Percentiles rank a stretch among this genome's conserved stretches.
phyloP scores from a whole-genome alignment of 768 basidiomycete species.

The Lyophyllum decastes region DNA sequence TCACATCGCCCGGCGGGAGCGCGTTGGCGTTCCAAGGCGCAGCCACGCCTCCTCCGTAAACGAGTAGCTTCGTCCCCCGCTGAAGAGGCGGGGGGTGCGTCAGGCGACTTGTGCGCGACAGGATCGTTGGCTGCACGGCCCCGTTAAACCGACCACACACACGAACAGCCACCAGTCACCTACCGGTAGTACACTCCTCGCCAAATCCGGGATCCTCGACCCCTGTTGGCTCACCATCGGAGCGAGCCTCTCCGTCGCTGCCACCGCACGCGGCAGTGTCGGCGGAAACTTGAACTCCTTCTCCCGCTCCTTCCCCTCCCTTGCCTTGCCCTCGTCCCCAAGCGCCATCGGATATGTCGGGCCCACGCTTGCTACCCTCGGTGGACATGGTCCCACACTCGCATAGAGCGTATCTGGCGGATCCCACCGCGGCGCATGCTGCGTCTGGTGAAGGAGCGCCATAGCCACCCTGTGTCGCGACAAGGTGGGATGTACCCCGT shows the following conservation, averaged over 20 bases:
- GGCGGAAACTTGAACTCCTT: constrained; percentile 57
- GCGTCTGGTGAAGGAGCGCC: constrained; percentile 60
- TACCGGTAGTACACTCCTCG: constrained; percentile 68
- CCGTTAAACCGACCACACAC: not conserved
- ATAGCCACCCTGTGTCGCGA: constrained; percentile 77
- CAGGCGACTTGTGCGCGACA: constrained; percentile 62
- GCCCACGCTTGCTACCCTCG: constrained; percentile 61
- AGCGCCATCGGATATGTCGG: constrained; percentile 66
- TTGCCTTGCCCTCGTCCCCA: constrained; percentile 24
- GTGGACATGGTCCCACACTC: constrained; percentile 56
- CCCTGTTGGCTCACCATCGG: constrained; percentile 66
- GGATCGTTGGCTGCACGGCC: constrained; percentile 47
- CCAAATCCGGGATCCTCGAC: constrained; percentile 67
- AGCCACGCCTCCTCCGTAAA: constrained; percentile 48
- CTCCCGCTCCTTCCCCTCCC: constrained; percentile 37
- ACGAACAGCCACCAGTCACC: constrained; percentile 24
- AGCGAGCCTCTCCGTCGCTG: constrained; percentile 51
- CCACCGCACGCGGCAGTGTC: constrained; percentile 45
- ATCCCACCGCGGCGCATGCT: constrained; percentile 66
- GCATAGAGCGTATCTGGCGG: constrained; percentile 66
- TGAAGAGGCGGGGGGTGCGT: constrained; percentile 65
- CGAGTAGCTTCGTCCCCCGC: constrained; percentile 47
- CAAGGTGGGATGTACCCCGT: constrained; percentile 52
- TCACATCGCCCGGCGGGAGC: constrained; percentile 26
- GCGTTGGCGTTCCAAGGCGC: constrained; percentile 55